Evolutionary conservation across 805 yeast genomes (phyloP), one percentile per base, ranked within the genome.

Genomic region (Ogataea zsoltii): DNA sequence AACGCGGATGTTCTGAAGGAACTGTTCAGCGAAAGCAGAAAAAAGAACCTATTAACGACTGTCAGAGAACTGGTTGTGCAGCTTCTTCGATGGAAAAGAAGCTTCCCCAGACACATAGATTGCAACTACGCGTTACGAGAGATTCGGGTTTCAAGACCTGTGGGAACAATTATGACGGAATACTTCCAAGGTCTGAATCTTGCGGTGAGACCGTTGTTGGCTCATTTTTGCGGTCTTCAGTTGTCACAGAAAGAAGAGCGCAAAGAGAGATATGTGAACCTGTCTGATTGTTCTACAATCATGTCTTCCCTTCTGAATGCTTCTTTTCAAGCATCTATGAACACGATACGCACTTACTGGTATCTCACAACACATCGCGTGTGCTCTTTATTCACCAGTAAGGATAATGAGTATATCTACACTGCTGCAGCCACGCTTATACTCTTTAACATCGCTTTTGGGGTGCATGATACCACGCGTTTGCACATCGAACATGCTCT

Each of bases 381-480:
- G 83, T 80, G 83, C 21, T 86, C 88, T 0, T 61, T 82, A 23
- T 80, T 83, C 60, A 88, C 89, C 1, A 83, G 85, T 70, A 82
- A 83, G 85, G 91, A 84, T 56, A 68, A 88, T 53, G 91, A 84
- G 56, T 84, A 84, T 56, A 65, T 84, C n/a, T 84, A 83, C 61
- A 82, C 88, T 0, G 79, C 88, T 0, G 79, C 87, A 2, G 80
- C 84, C 9, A 83, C 89, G 0, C 63, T 84, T 35, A 76, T 83
- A 7, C 67, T 84, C 23, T 83, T 83, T 63, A 84, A 83, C 60
- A 80, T 85, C 1, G 81, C 88, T 0, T 84, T 84, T 65, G 91
- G 91, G 3, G 83, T 84, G 2, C 86, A 83, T 54, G 85, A 82
- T 21, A 85, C 85, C 19, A 83, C 89, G 1, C 72, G 72, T 39